Percentiles rank a stretch among this genome's conserved stretches.
Conservation (phyloP, 2,329 filamentous ascomycete genomes). For the Ophiostoma angusticollis region DNA sequence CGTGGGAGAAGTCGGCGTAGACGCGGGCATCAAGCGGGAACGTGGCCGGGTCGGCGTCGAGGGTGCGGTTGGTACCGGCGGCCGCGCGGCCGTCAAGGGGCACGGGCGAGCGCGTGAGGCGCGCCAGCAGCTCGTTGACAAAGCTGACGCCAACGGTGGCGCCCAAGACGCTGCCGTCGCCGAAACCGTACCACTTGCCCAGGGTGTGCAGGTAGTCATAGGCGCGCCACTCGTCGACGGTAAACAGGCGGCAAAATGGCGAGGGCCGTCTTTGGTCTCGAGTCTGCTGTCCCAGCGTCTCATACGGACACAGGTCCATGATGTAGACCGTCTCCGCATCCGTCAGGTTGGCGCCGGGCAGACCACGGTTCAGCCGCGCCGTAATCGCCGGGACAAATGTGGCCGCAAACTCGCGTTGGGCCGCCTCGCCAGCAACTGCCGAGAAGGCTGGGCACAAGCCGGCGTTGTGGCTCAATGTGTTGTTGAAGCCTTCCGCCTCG, state of each 20-base stretch:
- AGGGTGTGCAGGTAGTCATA: constrained; percentile 75
- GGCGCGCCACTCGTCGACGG: constrained; percentile 54
- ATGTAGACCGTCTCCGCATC: constrained; percentile 51
- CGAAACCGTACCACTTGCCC: constrained; percentile 75
- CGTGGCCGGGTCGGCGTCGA: constrained; percentile 52
- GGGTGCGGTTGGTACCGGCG: constrained; percentile 64
- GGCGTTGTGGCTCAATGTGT: constrained; percentile 63
- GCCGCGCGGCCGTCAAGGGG: constrained; percentile 61
- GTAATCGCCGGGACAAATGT: constrained; percentile 56
- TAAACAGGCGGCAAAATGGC: constrained; percentile 66
- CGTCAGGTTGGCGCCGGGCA: constrained; percentile 55
- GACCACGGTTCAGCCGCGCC: constrained; percentile 53
- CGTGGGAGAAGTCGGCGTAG: constrained; percentile 86
- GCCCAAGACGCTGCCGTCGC: constrained; percentile 63
- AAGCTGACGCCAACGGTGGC: constrained; percentile 80
- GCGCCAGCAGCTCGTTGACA: constrained; percentile 74
- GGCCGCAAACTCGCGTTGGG: constrained; percentile 44
- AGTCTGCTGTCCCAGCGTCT: constrained; percentile 34
- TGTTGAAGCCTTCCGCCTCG: constrained; percentile 57
- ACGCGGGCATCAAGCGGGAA: constrained; percentile 59
- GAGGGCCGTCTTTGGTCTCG: constrained; percentile 31
- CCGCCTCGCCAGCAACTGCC: constrained; percentile 33
- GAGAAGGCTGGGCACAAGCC: constrained; percentile 61
- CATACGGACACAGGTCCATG: constrained; percentile 84
- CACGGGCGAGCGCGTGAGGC: constrained; percentile 58